Base-by-base conservation (phyloP, 768 basidiomycete species). In the Amanita brunnescens region DNA sequence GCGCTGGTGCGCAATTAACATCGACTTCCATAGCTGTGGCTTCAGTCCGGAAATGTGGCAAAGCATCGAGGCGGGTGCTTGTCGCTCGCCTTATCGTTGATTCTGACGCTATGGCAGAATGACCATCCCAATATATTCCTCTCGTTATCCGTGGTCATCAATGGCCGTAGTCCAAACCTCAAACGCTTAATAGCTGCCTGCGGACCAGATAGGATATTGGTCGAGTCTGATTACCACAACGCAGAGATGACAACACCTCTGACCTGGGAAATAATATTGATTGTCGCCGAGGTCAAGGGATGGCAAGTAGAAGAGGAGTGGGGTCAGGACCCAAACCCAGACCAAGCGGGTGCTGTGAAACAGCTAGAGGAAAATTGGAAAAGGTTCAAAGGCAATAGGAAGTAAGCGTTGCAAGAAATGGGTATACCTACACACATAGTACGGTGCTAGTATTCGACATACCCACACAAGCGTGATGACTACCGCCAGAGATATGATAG, bases 21-120 rank as follows among this genome's bases (percentile, higher is more conserved):
- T 97, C 42, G 92, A 95, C 62, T 64, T 99, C 58, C 95, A 99
- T 64, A 90, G 87, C 41, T 97, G 91, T 61, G 89, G 91, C 0
- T 67, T 93, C 57, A 91, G 86, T 54, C 72, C 81, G 6, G 79
- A 94, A 61, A 81, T 77, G 33, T 89, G 88, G 82, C 68, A 65
- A 50, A 74, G 76, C 43, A 75, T 95, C 39, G 84, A 93, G 79
- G 91, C 83, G 68, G 47, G 76, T 61, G 40, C 35, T 41, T 43
- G 35, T 49, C 10, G 26, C 24, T 45, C n/a, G 26, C 44, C 30
- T 3, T 35, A 33, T 49, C 10, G 2, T 40, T 34, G 18, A 30
- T 21, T 33, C 46, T 49, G 10, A 44, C 24, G 33, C 9, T n/a
- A 26, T 10, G 33, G 32, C 67, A 92, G 86, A 83, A 73, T 66